A percentile compares a stretch with the other conserved stretches of the same genome.
Conservation (phyloP, 345 rosid species). For the Acer yangbiense region DNA sequence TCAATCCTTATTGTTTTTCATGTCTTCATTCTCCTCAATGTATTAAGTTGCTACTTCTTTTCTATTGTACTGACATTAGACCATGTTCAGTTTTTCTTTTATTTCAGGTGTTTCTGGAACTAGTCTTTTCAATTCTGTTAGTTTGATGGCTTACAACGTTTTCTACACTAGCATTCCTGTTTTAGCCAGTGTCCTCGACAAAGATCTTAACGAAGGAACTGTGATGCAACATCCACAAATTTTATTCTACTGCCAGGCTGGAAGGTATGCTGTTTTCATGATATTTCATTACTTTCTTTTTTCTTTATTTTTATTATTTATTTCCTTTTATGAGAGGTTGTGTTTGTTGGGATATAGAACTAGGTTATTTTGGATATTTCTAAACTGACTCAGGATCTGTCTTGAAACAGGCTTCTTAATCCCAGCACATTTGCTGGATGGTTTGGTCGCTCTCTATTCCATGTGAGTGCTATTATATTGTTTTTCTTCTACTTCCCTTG, state of each 20-base stretch:
- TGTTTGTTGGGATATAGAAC: slow-evolving; percentile 10
- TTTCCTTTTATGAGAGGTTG: not conserved
- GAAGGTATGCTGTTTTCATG: slow-evolving; percentile 57
- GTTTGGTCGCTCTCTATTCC: slow-evolving; percentile 97
- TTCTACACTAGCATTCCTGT: slow-evolving; percentile 98
- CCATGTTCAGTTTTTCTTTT: slow-evolving; percentile 80
- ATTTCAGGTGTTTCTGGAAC: slow-evolving; percentile 99
- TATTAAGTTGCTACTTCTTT: slow-evolving; percentile 9
- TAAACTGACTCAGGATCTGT: slow-evolving; percentile 14
- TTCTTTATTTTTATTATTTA: not conserved
- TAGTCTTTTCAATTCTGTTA: slow-evolving; percentile 96
- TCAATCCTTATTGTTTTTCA: slow-evolving; percentile 15
- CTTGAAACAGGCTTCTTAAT: slow-evolving; percentile 80
- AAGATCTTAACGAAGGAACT: slow-evolving; percentile 91
- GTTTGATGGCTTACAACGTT: slow-evolving; percentile 98
- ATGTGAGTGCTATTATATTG: slow-evolving; percentile 53
- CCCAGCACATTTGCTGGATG: slow-evolving; percentile 99
- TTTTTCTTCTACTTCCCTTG: too few relatives aligned
- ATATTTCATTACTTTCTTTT: slow-evolving; percentile 3
- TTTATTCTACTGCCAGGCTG: slow-evolving; percentile 97
- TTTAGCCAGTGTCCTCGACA: slow-evolving; percentile 88
- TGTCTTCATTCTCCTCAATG: slow-evolving; percentile 4
- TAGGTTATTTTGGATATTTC: not conserved
- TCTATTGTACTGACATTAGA: slow-evolving; percentile 44
- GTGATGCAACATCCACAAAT: slow-evolving; percentile 99